Conservation (phyloP, 345 rosid genomes). For the Salix brachista region DNA sequence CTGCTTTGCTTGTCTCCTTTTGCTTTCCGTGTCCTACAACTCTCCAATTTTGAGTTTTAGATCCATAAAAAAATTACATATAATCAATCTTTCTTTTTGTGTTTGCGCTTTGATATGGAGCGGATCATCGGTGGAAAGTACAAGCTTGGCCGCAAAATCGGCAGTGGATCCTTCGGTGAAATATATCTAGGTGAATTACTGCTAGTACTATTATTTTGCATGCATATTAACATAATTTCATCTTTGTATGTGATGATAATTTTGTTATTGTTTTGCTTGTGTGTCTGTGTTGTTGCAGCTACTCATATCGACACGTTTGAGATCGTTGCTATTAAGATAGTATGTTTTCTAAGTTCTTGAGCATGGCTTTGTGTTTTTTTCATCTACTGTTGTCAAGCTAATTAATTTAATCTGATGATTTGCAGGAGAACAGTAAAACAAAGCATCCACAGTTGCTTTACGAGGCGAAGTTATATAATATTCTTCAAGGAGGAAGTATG, state of each 20-base stretch:
- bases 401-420: not conserved
- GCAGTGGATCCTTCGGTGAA: constrained; percentile 95
- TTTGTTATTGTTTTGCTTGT: not conserved
- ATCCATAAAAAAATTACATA: no score
- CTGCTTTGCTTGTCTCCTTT: no score
- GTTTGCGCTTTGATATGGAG: constrained; percentile 31
- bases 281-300: constrained; percentile 41
- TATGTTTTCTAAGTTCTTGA: constrained; percentile 32
- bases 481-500: constrained; percentile 94
- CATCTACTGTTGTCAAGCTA: not conserved
- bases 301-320: constrained; percentile 83
- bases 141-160: constrained; percentile 92
- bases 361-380: not conserved
- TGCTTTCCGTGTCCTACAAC: no score
- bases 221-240: no score
- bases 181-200: constrained; percentile 58
- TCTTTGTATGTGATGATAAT: not conserved
- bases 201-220: no score
- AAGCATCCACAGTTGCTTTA: constrained; percentile 86
- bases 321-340: constrained; percentile 92
- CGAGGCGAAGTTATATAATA: constrained; percentile 75
- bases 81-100: no score
- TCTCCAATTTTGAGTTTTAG: no score
- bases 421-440: constrained; percentile 77
- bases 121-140: constrained; percentile 82